Conservation (phyloP, 2,329 filamentous ascomycete species). For the Alternaria sp. region DNA sequence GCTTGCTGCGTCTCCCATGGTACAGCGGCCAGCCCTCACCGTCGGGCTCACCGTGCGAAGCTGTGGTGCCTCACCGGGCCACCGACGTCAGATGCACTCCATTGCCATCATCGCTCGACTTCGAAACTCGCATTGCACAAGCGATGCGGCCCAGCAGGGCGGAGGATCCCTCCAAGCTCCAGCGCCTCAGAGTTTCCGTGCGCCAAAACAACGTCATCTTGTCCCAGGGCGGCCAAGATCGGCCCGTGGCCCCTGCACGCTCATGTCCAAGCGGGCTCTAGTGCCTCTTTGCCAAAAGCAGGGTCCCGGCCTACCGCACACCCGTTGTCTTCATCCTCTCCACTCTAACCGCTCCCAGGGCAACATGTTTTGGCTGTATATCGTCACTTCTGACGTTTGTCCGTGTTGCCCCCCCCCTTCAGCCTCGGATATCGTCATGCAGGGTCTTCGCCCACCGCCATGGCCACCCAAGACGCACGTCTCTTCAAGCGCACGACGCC, state of each 20-base stretch:
- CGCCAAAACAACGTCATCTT: slow-evolving; percentile 30
- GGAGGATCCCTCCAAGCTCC: slow-evolving; percentile 21
- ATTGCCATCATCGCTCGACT: slow-evolving; percentile 1
- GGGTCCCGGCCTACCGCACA: slow-evolving; percentile 22
- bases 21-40: background rate
- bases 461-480: slow-evolving; percentile 26
- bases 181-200: slow-evolving; percentile 17
- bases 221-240: slow-evolving; percentile 18
- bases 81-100: slow-evolving; percentile 12
- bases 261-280: slow-evolving; percentile 12
- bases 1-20: background rate
- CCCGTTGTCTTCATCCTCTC: slow-evolving; percentile 27
- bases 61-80: background rate
- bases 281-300: slow-evolving; percentile 23
- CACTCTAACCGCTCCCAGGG: slow-evolving; percentile 13
- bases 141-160: slow-evolving; percentile 22
- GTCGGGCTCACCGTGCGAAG: background rate
- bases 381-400: slow-evolving; percentile 36
- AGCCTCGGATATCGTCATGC: slow-evolving; percentile 24
- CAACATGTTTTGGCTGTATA: slow-evolving; percentile 22
- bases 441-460: slow-evolving; percentile 5
- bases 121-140: slow-evolving; percentile 17
- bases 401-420: slow-evolving; percentile 15
- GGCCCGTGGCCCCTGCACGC: slow-evolving; percentile 9
- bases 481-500: background rate